Evolutionary conservation across 805 yeast species (phyloP).

Genomic region (Kuraishia capsulata): DNA sequence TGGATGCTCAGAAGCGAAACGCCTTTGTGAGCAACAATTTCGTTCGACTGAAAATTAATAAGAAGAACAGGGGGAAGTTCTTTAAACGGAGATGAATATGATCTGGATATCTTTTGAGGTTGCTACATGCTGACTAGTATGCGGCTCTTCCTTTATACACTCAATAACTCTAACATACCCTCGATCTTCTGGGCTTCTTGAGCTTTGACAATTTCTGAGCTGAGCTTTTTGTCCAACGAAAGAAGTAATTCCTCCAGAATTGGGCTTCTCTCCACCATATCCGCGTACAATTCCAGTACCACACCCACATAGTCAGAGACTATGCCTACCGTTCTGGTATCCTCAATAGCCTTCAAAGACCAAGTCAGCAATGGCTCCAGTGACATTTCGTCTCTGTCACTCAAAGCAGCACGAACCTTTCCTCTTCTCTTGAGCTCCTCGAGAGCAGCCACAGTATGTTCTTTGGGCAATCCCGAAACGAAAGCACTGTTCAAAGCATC

Average conservation of each 20-base stretch:
- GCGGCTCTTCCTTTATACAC: background rate
- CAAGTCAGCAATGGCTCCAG: conserved; percentile 82
- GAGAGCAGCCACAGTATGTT: conserved; percentile 71
- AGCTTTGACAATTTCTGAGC: conserved; percentile 65
- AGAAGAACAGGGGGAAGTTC: conserved; percentile 13
- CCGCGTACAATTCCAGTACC: conserved; percentile 66
- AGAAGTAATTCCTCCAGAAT: conserved; percentile 66
- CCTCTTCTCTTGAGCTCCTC: conserved; percentile 86
- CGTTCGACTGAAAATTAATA: conserved; percentile 23
- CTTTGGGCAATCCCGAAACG: conserved; percentile 67
- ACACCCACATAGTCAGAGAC: conserved; percentile 63
- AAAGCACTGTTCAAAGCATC: conserved; percentile 90
- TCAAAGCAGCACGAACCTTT: conserved; percentile 71
- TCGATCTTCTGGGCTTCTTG: conserved; percentile 82
- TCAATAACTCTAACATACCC: conserved; percentile 84
- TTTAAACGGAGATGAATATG: conserved; percentile 10
- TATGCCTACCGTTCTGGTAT: conserved; percentile 58
- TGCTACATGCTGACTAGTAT: no score
- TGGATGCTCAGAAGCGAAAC: conserved; percentile 7
- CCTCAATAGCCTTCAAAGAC: conserved; percentile 70
- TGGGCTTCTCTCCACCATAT: conserved; percentile 63
- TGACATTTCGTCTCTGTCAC: conserved; percentile 77
- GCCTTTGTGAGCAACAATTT: conserved; percentile 23
- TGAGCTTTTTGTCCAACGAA: conserved; percentile 52
- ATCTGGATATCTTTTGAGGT: no score